phyloP scores from a whole-genome alignment of 139 green algal species.

The Micromonas commoda region DNA sequence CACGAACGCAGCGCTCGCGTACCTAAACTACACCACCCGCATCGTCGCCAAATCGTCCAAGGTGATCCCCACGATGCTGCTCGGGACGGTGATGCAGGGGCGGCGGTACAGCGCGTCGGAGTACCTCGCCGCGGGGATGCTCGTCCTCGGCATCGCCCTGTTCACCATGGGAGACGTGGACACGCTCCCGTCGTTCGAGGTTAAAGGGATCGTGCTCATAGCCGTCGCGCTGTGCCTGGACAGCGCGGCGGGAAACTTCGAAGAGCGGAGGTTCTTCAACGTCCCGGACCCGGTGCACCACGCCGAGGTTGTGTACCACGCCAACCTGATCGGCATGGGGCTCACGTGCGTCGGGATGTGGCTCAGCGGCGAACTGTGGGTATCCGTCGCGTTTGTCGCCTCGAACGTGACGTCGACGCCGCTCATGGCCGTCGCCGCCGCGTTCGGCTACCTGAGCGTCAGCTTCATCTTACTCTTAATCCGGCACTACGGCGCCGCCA shows the following conservation, averaged over 20 bases:
- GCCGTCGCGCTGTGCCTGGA: conserved; percentile 10
- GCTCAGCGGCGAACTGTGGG: background rate
- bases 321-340: conserved; percentile 3
- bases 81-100: conserved; percentile 35
- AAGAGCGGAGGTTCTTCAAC: conserved; percentile 20
- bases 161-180: conserved; percentile 45
- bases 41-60: conserved; percentile 57
- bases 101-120: conserved; percentile 32
- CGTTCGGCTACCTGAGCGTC: conserved; percentile 56
- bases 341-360: background rate
- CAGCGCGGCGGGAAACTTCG: conserved; percentile 20
- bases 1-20: conserved; percentile 57
- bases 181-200: background rate
- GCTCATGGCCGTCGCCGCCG: conserved; percentile 3
- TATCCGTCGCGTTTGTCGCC: background rate
- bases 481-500: conserved; percentile 54
- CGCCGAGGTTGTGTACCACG: conserved; percentile 13
- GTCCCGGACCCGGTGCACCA: background rate
- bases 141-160: conserved; percentile 49
- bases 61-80: conserved; percentile 54
- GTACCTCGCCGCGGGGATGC: conserved; percentile 22
- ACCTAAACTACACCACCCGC: conserved; percentile 59
- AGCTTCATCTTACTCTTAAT: conserved; percentile 53
- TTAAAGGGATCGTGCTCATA: background rate
- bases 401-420: background rate